These are phyloP conservation scores for Elongisporangium anandrum DNA, from an alignment of 352 stramenopile genomes.

Conservation along the genomic window DNA sequence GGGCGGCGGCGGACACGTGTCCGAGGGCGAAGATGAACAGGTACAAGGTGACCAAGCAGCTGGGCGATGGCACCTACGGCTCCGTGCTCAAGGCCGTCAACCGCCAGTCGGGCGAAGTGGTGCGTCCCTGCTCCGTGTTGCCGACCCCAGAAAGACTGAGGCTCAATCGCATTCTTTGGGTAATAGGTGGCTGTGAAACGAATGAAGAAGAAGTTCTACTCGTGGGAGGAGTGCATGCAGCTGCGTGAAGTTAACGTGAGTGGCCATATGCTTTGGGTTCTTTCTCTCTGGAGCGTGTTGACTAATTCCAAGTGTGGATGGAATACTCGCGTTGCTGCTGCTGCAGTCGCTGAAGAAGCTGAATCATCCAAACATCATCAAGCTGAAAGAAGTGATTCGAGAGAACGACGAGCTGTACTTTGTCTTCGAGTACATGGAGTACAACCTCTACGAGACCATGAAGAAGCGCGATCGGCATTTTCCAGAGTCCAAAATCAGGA, in stretches of 20 bases:
- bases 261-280: constrained; percentile 9
- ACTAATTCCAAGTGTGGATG: too few relatives aligned
- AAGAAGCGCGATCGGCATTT: constrained; percentile 89
- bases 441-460: constrained; percentile 97
- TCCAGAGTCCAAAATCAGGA: constrained; percentile 93
- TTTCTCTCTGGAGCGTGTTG: neutral
- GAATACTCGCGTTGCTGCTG: constrained; percentile 4
- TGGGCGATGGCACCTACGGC: constrained; percentile 95
- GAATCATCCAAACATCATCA: constrained; percentile 97
- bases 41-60: constrained; percentile 94
- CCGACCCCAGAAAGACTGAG: too few relatives aligned
- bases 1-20: neutral
- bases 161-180: neutral
- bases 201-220: constrained; percentile 98
- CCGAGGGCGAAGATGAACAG: constrained; percentile 68
- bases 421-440: constrained; percentile 99
- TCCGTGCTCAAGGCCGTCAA: constrained; percentile 95
- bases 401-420: constrained; percentile 98
- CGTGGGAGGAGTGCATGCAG: constrained; percentile 95
- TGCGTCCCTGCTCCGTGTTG: constrained; percentile 23
- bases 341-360: constrained; percentile 90
- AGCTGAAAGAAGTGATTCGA: constrained; percentile 97
- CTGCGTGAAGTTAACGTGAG: constrained; percentile 95
- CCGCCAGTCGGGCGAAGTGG: constrained; percentile 90
- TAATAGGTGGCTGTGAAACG: constrained; percentile 93